Conservation (phyloP, 768 basidiomycete genomes). For the Leccinum obscurum region DNA sequence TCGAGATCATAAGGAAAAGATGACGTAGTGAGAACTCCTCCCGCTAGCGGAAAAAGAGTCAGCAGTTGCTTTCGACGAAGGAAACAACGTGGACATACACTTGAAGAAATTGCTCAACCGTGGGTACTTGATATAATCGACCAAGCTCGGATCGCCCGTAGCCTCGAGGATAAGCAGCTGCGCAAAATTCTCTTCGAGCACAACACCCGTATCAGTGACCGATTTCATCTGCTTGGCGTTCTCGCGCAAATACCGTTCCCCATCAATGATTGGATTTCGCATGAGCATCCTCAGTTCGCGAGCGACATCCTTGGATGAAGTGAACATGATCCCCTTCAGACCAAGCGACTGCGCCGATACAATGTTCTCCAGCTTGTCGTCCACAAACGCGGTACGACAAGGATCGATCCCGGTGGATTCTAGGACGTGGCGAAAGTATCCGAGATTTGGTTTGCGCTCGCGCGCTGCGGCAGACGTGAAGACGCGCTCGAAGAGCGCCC, state of each 20-base stretch:
- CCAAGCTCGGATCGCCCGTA: constrained; percentile 18
- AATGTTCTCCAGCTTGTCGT: constrained; percentile 25
- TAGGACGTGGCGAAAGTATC: constrained; percentile 18
- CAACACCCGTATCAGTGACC: constrained; percentile 10
- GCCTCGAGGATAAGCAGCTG: constrained; percentile 25
- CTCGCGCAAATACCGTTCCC: constrained; percentile 12
- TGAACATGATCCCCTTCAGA: constrained; percentile 21
- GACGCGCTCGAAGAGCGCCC: constrained; percentile 21
- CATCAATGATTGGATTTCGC: constrained; percentile 18
- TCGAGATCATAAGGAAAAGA: constrained; percentile 21
- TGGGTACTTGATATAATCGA: constrained; percentile 19
- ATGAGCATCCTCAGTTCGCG: constrained; percentile 16
- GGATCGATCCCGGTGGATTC: constrained; percentile 19
- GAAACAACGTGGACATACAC: constrained; percentile 2
- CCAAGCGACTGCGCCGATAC: constrained; percentile 22
- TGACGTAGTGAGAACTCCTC: constrained; percentile 9
- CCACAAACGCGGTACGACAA: constrained; percentile 23
- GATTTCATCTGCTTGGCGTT: constrained; percentile 22
- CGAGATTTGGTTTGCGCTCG: constrained; percentile 24
- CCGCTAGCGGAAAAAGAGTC: constrained; percentile 5
- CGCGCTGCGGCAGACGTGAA: constrained; percentile 20
- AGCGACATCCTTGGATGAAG: constrained; percentile 17
- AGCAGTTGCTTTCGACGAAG: background rate
- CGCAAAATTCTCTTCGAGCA: constrained; percentile 21
- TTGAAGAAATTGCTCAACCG: constrained; percentile 24